A percentile compares a stretch with the other conserved stretches of the same genome.
These are phyloP conservation scores for Euphrasia arctica DNA, from an alignment of 305 asterid species.

Conservation along the genomic window DNA sequence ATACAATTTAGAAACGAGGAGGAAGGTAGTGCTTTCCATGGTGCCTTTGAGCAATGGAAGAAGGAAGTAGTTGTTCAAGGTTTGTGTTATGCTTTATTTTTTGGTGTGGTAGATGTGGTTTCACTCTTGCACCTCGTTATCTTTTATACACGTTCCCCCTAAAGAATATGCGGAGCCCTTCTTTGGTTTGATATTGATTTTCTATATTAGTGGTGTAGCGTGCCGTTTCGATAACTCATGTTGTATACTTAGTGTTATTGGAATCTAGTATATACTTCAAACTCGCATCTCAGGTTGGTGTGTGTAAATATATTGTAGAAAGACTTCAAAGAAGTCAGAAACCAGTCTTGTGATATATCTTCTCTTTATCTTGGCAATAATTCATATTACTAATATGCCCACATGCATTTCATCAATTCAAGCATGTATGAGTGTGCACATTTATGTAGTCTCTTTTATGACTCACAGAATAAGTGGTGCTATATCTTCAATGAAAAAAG, in stretches of 20 bases:
- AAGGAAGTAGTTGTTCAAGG: slow-evolving; percentile 76
- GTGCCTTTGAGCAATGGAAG: slow-evolving; percentile 96
- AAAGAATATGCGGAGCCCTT: slow-evolving; percentile 7
- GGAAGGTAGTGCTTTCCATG: slow-evolving; percentile 87
- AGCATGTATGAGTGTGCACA: neutral
- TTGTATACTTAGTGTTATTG: slow-evolving; percentile 8
- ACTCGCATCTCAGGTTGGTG: slow-evolving; percentile 6
- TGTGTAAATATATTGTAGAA: slow-evolving; percentile 8
- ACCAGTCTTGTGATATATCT: slow-evolving; percentile 7
- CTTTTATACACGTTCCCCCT: slow-evolving; percentile 4
- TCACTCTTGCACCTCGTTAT: neutral
- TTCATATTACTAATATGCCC: neutral
- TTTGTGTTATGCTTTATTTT: slow-evolving; percentile 41
- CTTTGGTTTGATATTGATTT: slow-evolving; percentile 20
- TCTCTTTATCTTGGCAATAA: slow-evolving; percentile 12
- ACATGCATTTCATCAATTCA: neutral
- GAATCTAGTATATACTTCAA: slow-evolving; percentile 11
- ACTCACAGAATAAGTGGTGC: slow-evolving; percentile 1
- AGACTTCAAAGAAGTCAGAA: slow-evolving; percentile 4
- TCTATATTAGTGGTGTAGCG: slow-evolving; percentile 10
- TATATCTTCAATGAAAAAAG: slow-evolving; percentile 6
- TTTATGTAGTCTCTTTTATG: slow-evolving; percentile 13
- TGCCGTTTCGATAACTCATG: slow-evolving; percentile 16
- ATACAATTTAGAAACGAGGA: slow-evolving; percentile 86
- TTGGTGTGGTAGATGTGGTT: slow-evolving; percentile 21